These are phyloP conservation scores for Gossypium trilobum DNA, from an alignment of 441 rosid species.

Conservation along the genomic window DNA sequence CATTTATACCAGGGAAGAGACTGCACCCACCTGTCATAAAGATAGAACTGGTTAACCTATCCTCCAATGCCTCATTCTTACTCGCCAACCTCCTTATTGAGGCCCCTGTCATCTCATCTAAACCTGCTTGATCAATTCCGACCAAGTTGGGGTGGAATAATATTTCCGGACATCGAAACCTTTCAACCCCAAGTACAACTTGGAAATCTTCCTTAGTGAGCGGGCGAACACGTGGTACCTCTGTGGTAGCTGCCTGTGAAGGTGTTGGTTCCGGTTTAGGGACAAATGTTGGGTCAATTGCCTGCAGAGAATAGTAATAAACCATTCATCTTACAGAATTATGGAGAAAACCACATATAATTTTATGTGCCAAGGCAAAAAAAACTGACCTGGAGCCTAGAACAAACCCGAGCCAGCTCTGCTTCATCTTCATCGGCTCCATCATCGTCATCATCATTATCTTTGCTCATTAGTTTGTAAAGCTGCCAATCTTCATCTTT, in stretches of 20 bases:
- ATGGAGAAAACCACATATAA: neutral
- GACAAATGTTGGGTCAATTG: conserved; percentile 67
- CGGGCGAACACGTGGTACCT: conserved; percentile 47
- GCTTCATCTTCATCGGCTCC: conserved; percentile 58
- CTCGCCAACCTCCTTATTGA: conserved; percentile 55
- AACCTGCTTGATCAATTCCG: conserved; percentile 74
- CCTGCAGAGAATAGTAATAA: conserved; percentile 29
- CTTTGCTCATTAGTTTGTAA: conserved; percentile 82
- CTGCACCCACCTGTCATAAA: conserved; percentile 74
- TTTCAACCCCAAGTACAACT: conserved; percentile 64
- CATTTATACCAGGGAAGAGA: conserved; percentile 55
- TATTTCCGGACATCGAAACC: conserved; percentile 83
- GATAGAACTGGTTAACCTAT: conserved; percentile 62
- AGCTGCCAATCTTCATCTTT: conserved; percentile 95
- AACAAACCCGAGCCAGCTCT: conserved; percentile 56
- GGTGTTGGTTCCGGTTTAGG: conserved; percentile 46
- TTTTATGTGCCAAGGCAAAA: neutral
- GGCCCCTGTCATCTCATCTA: conserved; percentile 75
- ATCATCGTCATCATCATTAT: conserved; percentile 45
- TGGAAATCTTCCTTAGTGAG: conserved; percentile 80
- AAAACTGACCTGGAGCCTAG: conserved; percentile 56
- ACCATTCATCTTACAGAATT: neutral
- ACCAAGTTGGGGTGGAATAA: conserved; percentile 62
- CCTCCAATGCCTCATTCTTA: conserved; percentile 36
- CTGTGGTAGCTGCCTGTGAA: conserved; percentile 37